Evolutionary conservation across 129 eudicot species (phyloP), one percentile per base, ranked within the genome.

Genomic region (Artemisia tridentata): DNA sequence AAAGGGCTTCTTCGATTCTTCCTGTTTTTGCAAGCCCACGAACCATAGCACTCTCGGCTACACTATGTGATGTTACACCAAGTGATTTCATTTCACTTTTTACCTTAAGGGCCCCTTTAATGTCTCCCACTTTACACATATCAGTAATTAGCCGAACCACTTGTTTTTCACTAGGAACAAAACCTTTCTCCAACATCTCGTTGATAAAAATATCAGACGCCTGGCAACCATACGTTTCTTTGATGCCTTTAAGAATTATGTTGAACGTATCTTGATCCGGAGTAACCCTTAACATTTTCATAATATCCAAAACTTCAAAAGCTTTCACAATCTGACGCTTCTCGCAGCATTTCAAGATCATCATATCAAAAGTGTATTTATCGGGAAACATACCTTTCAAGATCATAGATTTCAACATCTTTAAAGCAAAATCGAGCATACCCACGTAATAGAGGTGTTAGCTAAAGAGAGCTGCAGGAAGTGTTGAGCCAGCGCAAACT

Each of bases 21-120:
- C 98, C 88, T 67, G 49, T 68, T 55, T 73, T 68, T 47, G 85
- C 85, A 64, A 93, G 92, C 71, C 97, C 98, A 72, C 96, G 87
- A 64, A 93, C 81, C 67, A 93, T 65, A 17, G 98, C 96, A 84
- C 97, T 80, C 63, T 85, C 92, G 45, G 91, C 88, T 76, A 85
- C 71, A 55, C 31, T 65, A 45, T 58, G 48, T 20, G 96, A 78
- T 66, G 78, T 53, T 25, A 87, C 62, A 75, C 87, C 87, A 77
- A 81, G 79, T 21, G 79, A 63, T 72, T 71, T 80, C 75, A 90
- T 73, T 21, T 90, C 87, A 64, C 76, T 86, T 77, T 80, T 87
- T 31, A 93, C 59, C 69, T 75, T 77, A 41, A 80, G 71, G 11
- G 98, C 97, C 46, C 84, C 84, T 63, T 65, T 68, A 67, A 85